Evolutionary conservation across 306 rosid genomes (phyloP).

Genomic region (Vigna radiata): DNA sequence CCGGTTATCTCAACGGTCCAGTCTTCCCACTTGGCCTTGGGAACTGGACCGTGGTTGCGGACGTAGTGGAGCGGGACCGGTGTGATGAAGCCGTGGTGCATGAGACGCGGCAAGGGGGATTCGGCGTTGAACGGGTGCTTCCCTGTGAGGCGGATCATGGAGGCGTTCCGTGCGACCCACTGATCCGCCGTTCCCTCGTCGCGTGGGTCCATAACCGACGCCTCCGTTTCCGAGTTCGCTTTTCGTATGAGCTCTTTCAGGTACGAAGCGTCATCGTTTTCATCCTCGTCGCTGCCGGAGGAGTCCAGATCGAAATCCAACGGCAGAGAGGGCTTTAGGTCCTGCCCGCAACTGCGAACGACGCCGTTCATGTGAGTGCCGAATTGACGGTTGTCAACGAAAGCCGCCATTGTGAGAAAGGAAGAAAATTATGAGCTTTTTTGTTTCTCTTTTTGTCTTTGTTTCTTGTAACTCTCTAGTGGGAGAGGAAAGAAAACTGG

Average conservation of each 20-base stretch:
- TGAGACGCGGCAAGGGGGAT: constrained; percentile 68
- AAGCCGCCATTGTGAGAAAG: constrained; percentile 64
- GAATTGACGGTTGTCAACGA: constrained; percentile 62
- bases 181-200: constrained; percentile 70
- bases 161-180: constrained; percentile 71
- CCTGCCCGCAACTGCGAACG: constrained; percentile 45
- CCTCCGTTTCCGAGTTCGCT: constrained; percentile 57
- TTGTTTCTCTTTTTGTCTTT: background rate
- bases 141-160: constrained; percentile 83
- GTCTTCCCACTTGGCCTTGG: constrained; percentile 61
- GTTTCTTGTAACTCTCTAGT: background rate
- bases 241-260: constrained; percentile 42
- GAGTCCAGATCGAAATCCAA: constrained; percentile 28
- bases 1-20: constrained; percentile 78
- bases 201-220: constrained; percentile 58
- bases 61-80: constrained; percentile 87
- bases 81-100: constrained; percentile 87
- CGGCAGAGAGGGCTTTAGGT: constrained; percentile 38
- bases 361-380: constrained; percentile 51
- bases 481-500: constrained; percentile 21
- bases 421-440: background rate
- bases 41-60: constrained; percentile 79
- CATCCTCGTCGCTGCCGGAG: constrained; percentile 52
- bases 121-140: constrained; percentile 84
- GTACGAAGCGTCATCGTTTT: constrained; percentile 36